phyloP scores from a whole-genome alignment of 2,329 filamentous ascomycete genomes.

The Teratosphaeria epicoccoides region DNA sequence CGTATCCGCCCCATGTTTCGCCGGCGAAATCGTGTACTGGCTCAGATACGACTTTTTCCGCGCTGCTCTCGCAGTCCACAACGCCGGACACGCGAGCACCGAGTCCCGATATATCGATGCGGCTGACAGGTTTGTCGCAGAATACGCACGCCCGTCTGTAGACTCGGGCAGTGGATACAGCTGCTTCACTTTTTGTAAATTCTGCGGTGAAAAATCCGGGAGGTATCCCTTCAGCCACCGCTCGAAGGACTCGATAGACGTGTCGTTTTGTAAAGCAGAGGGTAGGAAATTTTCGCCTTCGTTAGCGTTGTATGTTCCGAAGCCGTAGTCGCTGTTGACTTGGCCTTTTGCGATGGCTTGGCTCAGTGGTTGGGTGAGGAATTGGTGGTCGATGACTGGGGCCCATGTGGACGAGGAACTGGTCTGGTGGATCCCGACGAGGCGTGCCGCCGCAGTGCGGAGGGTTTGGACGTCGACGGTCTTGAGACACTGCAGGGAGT shows the following conservation, averaged over 20 bases:
- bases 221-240: constrained; percentile 46
- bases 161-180: constrained; percentile 41
- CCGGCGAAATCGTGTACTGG: constrained; percentile 50
- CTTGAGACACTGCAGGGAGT: constrained; percentile 48
- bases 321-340: constrained; percentile 39
- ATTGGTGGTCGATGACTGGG: constrained; percentile 48
- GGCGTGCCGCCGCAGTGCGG: constrained; percentile 39
- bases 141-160: constrained; percentile 43
- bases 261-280: constrained; percentile 32
- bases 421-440: constrained; percentile 38
- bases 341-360: constrained; percentile 28
- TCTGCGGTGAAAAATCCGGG: constrained; percentile 33
- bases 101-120: constrained; percentile 49
- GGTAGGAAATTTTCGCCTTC: constrained; percentile 55
- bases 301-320: constrained; percentile 51
- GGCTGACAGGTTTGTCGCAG: constrained; percentile 43
- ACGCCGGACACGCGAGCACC: constrained; percentile 49
- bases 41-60: constrained; percentile 41
- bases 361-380: constrained; percentile 41
- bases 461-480: constrained; percentile 42
- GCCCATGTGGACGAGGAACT: constrained; percentile 50
- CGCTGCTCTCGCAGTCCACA: constrained; percentile 41
- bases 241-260: constrained; percentile 39
- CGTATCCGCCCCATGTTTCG: constrained; percentile 49
- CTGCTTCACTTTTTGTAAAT: constrained; percentile 31